Evolutionary conservation across 495 filamentous ascomycete genomes (phyloP), one percentile per base, ranked within the genome.

Genomic region (Aspergillus sclerotioniger): DNA sequence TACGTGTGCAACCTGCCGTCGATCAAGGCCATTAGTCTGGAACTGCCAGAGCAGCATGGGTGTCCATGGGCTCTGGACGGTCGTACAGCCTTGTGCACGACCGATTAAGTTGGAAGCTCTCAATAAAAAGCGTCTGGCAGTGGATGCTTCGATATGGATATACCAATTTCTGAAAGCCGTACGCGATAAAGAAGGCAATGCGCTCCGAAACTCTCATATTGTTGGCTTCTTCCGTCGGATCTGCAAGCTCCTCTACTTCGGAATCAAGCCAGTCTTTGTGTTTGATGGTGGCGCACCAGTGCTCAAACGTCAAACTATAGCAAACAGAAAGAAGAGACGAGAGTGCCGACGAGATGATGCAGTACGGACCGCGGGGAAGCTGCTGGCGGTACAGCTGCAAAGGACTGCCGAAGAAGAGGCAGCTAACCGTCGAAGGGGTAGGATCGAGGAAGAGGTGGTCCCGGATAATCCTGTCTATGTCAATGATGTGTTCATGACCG

Each of bases 81-180:
- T 98, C 49, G 79, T 96, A 58, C 89, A 95, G 71, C 94, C 94
- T 32, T 96, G 88, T 66, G 94, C 93, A 25, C 75, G 80, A 51
- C 80, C 79, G 29, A 92, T 94, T 58, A 96, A 96, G 72, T 89
- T 98, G 63, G 91, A 95, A 68, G 96, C 94, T 1, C 87, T 98
- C 51, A 96, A 96, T 70, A 87, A 87, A 58, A 96, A 96, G 70
- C 90, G 94, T 20, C 85, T 98, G 57, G 94, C 94, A 29, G 90
- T 98, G 71, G 94, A 98, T 73, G 94, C 95, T 52, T 96, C 91
- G 3, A 98, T 98, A 66, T 98, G 94, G 94, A 97, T 98, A 57
- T 98, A 98, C 76, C 94, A 98, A 69, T 98, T 98, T 68, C 83
- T 98, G 60, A 98, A 98, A 76, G 94, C 94, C 16, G 95, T 98